Conservation (phyloP, 495 filamentous ascomycete species). For the Alectoria sarmentosa region DNA sequence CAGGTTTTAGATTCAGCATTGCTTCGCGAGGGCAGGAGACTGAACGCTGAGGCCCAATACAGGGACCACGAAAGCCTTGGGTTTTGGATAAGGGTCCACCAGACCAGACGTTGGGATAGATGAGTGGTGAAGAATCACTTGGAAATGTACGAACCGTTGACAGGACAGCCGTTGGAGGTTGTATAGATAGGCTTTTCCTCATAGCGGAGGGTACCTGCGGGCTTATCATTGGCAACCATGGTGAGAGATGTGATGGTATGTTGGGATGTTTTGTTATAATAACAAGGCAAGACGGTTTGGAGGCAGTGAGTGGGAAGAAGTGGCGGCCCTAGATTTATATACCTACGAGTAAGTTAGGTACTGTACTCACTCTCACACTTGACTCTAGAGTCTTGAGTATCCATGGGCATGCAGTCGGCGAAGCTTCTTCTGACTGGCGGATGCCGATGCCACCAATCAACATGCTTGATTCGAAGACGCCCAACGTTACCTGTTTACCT, state of each 20-base stretch:
- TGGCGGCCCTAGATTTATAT: too few relatives aligned
- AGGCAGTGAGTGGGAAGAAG: not conserved
- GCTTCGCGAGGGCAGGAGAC: not conserved
- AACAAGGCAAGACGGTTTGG: not conserved
- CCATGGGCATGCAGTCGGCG: too few relatives aligned
- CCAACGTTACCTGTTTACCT: too few relatives aligned
- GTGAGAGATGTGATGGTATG: constrained; percentile 15
- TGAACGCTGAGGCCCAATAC: not conserved
- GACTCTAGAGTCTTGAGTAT: too few relatives aligned
- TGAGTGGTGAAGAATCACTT: not conserved
- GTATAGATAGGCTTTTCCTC: constrained; percentile 54
- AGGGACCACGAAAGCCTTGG: not conserved
- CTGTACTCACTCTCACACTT: too few relatives aligned
- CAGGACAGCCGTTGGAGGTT: constrained; percentile 53
- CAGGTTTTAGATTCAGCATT: constrained; percentile 26
- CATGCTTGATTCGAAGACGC: too few relatives aligned
- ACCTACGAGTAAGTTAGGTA: too few relatives aligned
- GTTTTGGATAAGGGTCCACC: not conserved
- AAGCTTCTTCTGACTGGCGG: too few relatives aligned
- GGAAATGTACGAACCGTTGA: constrained; percentile 18
- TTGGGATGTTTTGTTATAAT: not conserved
- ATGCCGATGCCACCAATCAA: too few relatives aligned
- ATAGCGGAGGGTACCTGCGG: constrained; percentile 47
- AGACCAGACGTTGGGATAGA: not conserved
- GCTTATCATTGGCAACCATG: constrained; percentile 40